phyloP scores from a whole-genome alignment of 345 rosid genomes.

The Punica granatum region DNA sequence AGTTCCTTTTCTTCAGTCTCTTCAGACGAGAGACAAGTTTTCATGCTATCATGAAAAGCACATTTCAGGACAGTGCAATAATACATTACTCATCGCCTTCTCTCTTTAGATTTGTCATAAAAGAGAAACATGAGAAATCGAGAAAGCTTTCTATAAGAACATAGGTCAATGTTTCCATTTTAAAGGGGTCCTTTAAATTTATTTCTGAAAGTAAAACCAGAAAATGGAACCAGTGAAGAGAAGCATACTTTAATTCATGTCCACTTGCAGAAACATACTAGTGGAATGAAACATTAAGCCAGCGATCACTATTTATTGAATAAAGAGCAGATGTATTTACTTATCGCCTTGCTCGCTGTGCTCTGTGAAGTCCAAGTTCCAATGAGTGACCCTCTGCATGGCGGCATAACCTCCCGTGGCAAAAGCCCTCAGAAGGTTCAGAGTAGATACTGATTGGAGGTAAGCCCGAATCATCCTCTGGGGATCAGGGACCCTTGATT shows the following conservation, averaged over 20 bases:
- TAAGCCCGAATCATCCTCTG: slow-evolving; percentile 38
- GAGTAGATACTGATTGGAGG: slow-evolving; percentile 30
- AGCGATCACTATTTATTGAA: neutral
- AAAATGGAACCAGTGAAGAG: neutral
- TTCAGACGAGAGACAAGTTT: neutral
- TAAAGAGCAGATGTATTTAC: neutral
- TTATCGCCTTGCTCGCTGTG: slow-evolving; percentile 37
- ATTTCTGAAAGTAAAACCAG: neutral
- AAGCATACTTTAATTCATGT: neutral
- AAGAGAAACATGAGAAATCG: neutral
- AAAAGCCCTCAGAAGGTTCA: slow-evolving; percentile 37
- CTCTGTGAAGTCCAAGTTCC: slow-evolving; percentile 35
- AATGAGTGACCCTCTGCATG: slow-evolving; percentile 33
- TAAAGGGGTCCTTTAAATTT: neutral
- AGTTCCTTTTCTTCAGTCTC: neutral
- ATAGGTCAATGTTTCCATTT: neutral
- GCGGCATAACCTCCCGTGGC: slow-evolving; percentile 44
- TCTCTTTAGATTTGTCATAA: neutral
- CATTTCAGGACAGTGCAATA: neutral
- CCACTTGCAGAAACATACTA: neutral
- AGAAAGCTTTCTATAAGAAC: neutral
- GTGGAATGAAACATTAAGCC: neutral
- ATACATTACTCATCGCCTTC: too few species aligned
- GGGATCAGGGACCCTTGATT: slow-evolving; percentile 30
- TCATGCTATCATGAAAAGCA: neutral